Conservation (phyloP, 768 basidiomycete species). For the Collybia sordida region DNA sequence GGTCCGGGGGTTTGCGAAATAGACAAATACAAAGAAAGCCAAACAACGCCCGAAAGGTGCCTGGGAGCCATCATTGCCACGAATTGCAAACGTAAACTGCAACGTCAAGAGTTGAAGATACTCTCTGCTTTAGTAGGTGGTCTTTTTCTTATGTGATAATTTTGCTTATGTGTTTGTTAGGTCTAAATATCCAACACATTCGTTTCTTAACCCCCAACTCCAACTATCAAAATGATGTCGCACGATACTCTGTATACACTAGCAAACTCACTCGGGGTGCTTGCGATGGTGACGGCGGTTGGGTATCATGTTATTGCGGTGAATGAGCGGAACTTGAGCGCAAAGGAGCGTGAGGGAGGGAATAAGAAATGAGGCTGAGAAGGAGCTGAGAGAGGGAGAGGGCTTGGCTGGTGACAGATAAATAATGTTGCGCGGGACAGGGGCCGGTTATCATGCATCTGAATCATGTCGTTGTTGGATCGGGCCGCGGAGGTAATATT, state of each 20-base stretch:
- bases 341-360: slow-evolving; percentile 19
- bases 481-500: too few relatives aligned
- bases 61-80: neutral
- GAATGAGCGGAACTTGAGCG: slow-evolving; percentile 52
- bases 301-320: slow-evolving; percentile 90
- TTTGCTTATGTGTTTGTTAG: too few relatives aligned
- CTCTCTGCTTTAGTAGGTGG: too few relatives aligned
- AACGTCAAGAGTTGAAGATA: too few relatives aligned
- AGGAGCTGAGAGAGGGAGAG: too few relatives aligned
- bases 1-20: slow-evolving; percentile 16
- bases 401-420: too few relatives aligned
- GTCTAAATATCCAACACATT: too few relatives aligned
- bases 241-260: slow-evolving; percentile 79
- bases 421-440: too few relatives aligned
- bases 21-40: slow-evolving; percentile 25
- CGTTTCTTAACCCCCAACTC: too few relatives aligned
- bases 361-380: slow-evolving; percentile 17
- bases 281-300: slow-evolving; percentile 87
- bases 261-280: slow-evolving; percentile 78
- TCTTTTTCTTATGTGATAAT: too few relatives aligned
- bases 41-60: slow-evolving; percentile 30
- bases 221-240: slow-evolving; percentile 68
- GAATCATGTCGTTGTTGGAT: too few relatives aligned
- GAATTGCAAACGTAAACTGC: slow-evolving; percentile 1
- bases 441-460: too few relatives aligned